A percentile compares a stretch with the other conserved stretches of the same genome.
Evolutionary conservation across 495 filamentous ascomycete genomes (phyloP).

Genomic region (Trichoderma gamsii): DNA sequence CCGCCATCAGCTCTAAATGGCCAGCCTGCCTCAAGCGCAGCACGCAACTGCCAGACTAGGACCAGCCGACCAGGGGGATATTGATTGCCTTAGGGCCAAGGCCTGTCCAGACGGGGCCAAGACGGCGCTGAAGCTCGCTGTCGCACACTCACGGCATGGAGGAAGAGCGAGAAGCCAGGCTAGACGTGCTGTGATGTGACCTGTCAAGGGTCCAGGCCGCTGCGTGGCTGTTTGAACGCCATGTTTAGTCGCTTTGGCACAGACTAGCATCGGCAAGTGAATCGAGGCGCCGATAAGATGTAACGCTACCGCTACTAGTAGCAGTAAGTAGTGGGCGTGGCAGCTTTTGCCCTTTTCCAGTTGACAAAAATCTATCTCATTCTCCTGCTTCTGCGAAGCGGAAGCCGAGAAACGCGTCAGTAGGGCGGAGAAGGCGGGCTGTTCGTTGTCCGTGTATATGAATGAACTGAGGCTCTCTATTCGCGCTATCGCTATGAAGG

Average conservation of each 20-base stretch:
- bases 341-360: background rate
- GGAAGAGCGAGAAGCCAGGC: background rate
- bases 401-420: too few relatives aligned
- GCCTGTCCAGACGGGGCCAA: background rate
- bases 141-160: background rate
- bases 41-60: conserved; percentile 12
- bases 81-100: background rate
- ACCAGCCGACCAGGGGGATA: background rate
- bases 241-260: background rate
- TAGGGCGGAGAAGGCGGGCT: too few relatives aligned
- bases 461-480: too few relatives aligned
- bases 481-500: too few relatives aligned
- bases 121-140: background rate
- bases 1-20: conserved; percentile 1
- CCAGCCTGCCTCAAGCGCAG: background rate
- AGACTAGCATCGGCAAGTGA: conserved; percentile 12
- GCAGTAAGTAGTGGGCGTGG: background rate
- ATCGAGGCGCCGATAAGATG: conserved; percentile 12
- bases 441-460: too few relatives aligned
- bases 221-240: background rate
- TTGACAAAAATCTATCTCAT: too few relatives aligned
- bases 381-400: too few relatives aligned
- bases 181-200: conserved; percentile 5
- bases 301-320: background rate
- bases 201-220: conserved; percentile 9